Evolutionary conservation across 2,329 filamentous ascomycete species (phyloP), one percentile per base, ranked within the genome.

Genomic region (Seiridium cupressi): DNA sequence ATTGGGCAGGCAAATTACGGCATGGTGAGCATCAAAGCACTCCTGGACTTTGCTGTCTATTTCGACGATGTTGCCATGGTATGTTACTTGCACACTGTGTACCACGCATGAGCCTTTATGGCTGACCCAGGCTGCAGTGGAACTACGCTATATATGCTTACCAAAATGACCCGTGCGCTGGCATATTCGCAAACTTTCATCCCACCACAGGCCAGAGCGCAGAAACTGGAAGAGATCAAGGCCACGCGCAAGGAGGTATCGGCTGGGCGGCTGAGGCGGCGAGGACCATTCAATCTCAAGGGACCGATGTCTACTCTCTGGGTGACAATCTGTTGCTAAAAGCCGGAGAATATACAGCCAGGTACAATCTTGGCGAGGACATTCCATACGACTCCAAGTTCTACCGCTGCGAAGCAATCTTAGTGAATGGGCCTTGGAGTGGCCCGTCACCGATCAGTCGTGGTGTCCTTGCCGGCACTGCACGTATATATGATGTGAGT

Each of bases 1-100:
- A 71, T 76, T 54, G 75, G 76, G 0, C 76, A 79, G 58, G 76
- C 75, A 1, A 78, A 78, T 61, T 79, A 79, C 59, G 76, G 76
- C 3, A 73, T 79, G 67, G 71, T 68, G 3, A 75, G 71, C 54
- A 77, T 77, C 57, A 75, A 76, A 59, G 71, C 73, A 1, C 62
- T 78, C 3, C 62, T 78, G 7, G 69, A 63, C 10, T 78, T 76
- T 60, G 74, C 75, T 0, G 74, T 77, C 2, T 79, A 76, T 40
- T 64, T 78, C 3, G 76, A 78, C 47, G 75, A 78, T 55, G 69
- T 78, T 2, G 63, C 69, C 8, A 65, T 77, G 64, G 67, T 69
- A 55, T 62, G 64, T 32, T 8, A 10, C n/a, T 8, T 48, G 18
- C 13, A 48, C 31, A 26, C 9, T 31, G 26, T 8, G 10, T 32